Evolutionary conservation across 176 grass and related monocot species (phyloP).

Genomic region (Avena atlantica): DNA sequence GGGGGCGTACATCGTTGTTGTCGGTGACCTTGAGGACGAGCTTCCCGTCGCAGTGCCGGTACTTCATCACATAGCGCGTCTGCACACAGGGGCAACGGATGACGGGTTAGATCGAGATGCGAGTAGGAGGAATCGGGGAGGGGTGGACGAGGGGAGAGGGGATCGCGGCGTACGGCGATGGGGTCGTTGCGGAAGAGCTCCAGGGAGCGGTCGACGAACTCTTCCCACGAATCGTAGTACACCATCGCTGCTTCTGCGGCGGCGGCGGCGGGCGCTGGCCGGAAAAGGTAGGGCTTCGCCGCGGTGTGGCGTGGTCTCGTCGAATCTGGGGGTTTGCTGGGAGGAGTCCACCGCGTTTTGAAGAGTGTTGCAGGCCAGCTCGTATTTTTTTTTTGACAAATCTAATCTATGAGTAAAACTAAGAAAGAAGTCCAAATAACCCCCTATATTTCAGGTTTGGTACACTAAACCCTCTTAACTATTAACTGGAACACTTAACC

Average conservation of each 20-base stretch:
- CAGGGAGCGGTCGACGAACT: constrained; percentile 87
- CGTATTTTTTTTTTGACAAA: no score
- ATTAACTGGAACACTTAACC: no score
- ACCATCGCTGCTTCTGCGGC: constrained; percentile 67
- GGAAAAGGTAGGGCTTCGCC: neutral
- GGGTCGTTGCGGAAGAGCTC: constrained; percentile 91
- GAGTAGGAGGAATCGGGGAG: neutral
- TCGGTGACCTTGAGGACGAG: constrained; percentile 98
- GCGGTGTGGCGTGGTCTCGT: constrained; percentile 10
- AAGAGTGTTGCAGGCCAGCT: no score
- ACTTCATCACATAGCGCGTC: constrained; percentile 91
- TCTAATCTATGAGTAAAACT: no score
- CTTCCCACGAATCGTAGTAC: constrained; percentile 93
- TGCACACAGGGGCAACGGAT: constrained; percentile 3
- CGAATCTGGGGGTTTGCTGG: constrained; percentile 33
- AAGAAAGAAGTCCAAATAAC: no score
- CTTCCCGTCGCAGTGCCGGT: constrained; percentile 93
- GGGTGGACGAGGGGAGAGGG: neutral
- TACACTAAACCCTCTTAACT: no score
- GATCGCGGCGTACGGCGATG: constrained; percentile 54
- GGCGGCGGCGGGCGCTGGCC: neutral
- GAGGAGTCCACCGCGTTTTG: no score
- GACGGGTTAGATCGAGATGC: constrained; percentile 25
- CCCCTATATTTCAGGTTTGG: no score
- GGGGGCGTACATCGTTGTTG: constrained; percentile 60